Evolutionary conservation across 169 alveolate species (phyloP), one percentile per base, ranked within the genome.

Genomic region (Cryptosporidium ubiquitum): DNA sequence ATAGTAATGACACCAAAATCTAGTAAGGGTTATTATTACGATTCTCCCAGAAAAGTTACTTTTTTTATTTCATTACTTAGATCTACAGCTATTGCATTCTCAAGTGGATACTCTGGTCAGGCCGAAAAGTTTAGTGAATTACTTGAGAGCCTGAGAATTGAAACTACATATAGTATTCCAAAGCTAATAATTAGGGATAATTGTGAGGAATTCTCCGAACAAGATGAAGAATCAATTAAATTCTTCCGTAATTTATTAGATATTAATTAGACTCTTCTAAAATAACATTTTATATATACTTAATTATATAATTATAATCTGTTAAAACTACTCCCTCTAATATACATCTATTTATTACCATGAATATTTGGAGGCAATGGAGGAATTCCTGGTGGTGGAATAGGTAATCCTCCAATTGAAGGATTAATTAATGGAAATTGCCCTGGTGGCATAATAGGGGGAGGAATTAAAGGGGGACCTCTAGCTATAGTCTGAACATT

Each of bases 401-500:
- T 47, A 5, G 79, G 74, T 3, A 79, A 39, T 1, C 75, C 75
- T 16, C 89, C 75, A 16, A 79, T n/a, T 1, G 89, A 40, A 5
- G 74, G 89, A 44, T 42, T 61, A 58, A 37, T 31, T 47, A 79
- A 7, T 40, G 73, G 47, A 18, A 64, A 44, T 26, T 79, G 89
- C 4, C 75, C 75, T 16, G 89, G 75, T n/a, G 73, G 40, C 42
- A 57, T 39, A 1, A 42, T n/a, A 2, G 86, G 70, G 37, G 71
- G 71, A 40, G 89, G 79, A 26, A 64, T 61, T 40, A 79, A 5
- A 60, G 75, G 64, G 18, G 86, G 79, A 61, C 89, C 89, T 42
- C 89, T 58, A 16, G 69, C 49, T 37, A 66, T n/a, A 18, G 47
- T 42, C 35, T 79, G 89, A 26, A 79, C 37, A 61, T 61, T 79